Percentiles rank a stretch among this genome's conserved stretches.
These are phyloP conservation scores for Huiozyma naganishii DNA, from an alignment of 805 yeast species.

Conservation along the genomic window DNA sequence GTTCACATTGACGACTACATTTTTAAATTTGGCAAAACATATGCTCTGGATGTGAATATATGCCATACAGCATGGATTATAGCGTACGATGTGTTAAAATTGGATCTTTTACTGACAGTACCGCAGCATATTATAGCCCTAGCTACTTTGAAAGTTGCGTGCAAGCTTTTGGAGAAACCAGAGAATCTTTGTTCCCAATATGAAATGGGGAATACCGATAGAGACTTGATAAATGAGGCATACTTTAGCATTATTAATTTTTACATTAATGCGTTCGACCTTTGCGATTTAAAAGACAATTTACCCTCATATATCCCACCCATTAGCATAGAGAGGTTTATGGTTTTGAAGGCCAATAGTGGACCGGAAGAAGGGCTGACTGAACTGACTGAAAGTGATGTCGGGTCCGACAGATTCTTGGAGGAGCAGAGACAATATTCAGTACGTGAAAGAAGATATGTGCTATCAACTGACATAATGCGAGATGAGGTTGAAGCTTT, in stretches of 20 bases:
- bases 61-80: constrained; percentile 63
- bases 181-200: no score
- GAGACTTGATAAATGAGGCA: constrained; percentile 34
- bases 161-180: constrained; percentile 31
- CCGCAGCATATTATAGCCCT: constrained; percentile 73
- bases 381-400: constrained; percentile 19
- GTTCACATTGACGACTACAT: constrained; percentile 53
- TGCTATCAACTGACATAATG: constrained; percentile 24
- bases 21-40: constrained; percentile 47
- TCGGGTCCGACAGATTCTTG: constrained; percentile 38
- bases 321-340: constrained; percentile 26
- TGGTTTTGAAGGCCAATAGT: constrained; percentile 36
- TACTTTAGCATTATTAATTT: constrained; percentile 48
- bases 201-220: constrained; percentile 21
- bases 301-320: constrained; percentile 22
- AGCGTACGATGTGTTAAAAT: constrained; percentile 58
- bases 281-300: constrained; percentile 36
- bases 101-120: constrained; percentile 54
- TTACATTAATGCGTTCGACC: constrained; percentile 47
- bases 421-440: constrained; percentile 27
- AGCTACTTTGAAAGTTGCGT: constrained; percentile 52
- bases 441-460: constrained; percentile 42
- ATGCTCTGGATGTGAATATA: constrained; percentile 35
- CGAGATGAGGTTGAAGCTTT: constrained; percentile 9
- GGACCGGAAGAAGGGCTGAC: constrained; percentile 28